These are phyloP conservation scores for Litchi chinensis DNA, from an alignment of 345 rosid species.

Conservation along the genomic window DNA sequence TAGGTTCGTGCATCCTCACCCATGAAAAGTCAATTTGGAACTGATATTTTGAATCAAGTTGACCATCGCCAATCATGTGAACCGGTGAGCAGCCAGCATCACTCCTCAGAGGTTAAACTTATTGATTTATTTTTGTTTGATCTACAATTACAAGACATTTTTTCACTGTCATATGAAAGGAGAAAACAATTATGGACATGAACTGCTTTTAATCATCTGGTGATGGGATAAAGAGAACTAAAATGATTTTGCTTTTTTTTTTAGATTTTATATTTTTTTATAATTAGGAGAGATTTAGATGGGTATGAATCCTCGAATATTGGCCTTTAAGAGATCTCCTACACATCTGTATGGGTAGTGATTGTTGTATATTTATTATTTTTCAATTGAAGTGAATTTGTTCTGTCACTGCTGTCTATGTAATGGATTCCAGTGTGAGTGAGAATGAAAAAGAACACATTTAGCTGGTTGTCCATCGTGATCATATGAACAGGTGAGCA, in stretches of 20 bases:
- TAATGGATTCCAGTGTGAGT: not conserved
- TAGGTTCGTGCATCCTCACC: not conserved
- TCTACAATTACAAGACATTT: not conserved
- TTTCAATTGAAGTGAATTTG: not conserved
- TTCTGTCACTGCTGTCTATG: not conserved
- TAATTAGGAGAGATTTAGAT: too few species aligned
- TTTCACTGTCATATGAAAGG: not conserved
- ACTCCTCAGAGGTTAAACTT: not conserved
- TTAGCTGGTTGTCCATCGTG: not conserved
- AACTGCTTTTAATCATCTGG: not conserved
- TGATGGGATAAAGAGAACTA: not conserved
- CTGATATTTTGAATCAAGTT: not conserved
- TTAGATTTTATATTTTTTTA: too few species aligned
- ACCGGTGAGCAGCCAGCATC: not conserved
- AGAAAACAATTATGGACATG: not conserved
- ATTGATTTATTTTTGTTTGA: not conserved
- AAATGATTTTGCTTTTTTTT: not conserved
- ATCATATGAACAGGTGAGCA: not conserved
- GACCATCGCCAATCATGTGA: not conserved
- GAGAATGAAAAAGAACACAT: not conserved
- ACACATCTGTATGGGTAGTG: not conserved
- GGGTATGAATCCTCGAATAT: not conserved
- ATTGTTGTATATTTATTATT: too few species aligned
- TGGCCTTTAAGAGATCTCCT: not conserved
- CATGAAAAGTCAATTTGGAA: slow-evolving; percentile 6